phyloP scores from a whole-genome alignment of 31 red algal species.

The Asparagopsis taxiformis region DNA sequence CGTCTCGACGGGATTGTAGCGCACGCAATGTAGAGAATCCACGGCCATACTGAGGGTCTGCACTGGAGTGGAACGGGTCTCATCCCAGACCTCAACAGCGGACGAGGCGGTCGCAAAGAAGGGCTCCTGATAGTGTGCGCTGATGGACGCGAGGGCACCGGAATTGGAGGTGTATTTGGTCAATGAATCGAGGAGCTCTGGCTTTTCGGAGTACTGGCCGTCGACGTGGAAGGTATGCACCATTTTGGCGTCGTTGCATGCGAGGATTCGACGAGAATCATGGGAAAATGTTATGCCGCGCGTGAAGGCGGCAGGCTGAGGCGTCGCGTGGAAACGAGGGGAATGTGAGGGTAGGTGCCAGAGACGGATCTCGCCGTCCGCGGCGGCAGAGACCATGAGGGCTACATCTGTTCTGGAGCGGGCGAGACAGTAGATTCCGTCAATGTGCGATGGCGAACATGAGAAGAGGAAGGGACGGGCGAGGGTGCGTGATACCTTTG shows the following conservation, averaged over 20 bases:
- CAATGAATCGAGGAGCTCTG: constrained; percentile 14
- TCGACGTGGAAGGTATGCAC: constrained; percentile 44
- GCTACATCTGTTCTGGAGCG: constrained; percentile 48
- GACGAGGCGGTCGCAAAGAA: constrained; percentile 84
- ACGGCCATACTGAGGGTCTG: constrained; percentile 60
- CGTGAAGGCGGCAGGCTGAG: constrained; percentile 56
- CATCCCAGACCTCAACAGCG: constrained; percentile 90
- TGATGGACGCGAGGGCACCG: constrained; percentile 51
- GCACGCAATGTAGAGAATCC: constrained; percentile 79
- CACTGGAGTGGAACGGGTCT: constrained; percentile 65
- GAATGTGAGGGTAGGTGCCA: constrained; percentile 82
- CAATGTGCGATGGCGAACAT: constrained; percentile 80
- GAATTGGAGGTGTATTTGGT: constrained; percentile 49
- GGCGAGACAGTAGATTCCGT: constrained; percentile 88
- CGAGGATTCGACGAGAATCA: constrained; percentile 50
- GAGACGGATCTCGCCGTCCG: constrained; percentile 92
- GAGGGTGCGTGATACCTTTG: constrained; percentile 86
- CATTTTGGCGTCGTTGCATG: constrained; percentile 60
- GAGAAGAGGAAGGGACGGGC: constrained; percentile 90
- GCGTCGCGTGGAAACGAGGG: constrained; percentile 35
- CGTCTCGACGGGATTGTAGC: constrained; percentile 81
- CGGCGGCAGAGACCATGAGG: constrained; percentile 73
- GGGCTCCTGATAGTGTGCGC: constrained; percentile 47
- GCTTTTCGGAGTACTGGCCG: constrained; percentile 10
- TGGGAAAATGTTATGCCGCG: constrained; percentile 77